A percentile compares a stretch with the other conserved stretches of the same genome.
phyloP scores from a whole-genome alignment of 2,329 filamentous ascomycete genomes.

The Paraphaeosphaeria minitans region DNA sequence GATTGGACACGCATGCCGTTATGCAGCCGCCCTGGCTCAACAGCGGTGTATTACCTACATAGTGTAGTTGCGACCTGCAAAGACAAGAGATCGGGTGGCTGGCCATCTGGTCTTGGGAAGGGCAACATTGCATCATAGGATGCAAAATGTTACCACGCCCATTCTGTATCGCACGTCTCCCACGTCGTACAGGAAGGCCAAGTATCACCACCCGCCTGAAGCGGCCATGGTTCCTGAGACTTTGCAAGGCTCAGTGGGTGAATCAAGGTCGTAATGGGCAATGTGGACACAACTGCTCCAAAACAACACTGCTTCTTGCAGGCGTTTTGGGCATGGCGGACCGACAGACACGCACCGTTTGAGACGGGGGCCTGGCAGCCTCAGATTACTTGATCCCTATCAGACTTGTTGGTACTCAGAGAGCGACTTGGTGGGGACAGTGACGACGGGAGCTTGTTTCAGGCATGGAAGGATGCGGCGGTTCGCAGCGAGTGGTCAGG shows the following conservation, averaged over 20 bases:
- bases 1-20: background rate
- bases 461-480: background rate
- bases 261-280: background rate
- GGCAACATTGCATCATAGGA: background rate
- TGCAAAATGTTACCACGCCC: background rate
- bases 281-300: background rate
- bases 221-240: background rate
- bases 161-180: constrained; percentile 6
- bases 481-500: background rate
- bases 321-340: constrained; percentile 1
- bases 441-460: constrained; percentile 9
- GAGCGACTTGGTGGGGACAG: background rate
- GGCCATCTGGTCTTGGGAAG: background rate
- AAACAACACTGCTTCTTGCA: background rate
- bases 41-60: background rate
- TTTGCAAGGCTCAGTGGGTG: background rate
- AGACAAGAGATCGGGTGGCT: background rate
- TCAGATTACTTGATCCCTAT: background rate
- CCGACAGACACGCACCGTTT: constrained; percentile 7
- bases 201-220: constrained; percentile 7
- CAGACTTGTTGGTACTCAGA: background rate
- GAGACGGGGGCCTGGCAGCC: constrained; percentile 1
- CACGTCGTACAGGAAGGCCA: constrained; percentile 4
- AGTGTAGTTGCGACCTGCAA: background rate
- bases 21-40: background rate